These are phyloP conservation scores for Trichoderma afroharzianum DNA, from an alignment of 2,329 filamentous ascomycete genomes.

Conservation along the genomic window DNA sequence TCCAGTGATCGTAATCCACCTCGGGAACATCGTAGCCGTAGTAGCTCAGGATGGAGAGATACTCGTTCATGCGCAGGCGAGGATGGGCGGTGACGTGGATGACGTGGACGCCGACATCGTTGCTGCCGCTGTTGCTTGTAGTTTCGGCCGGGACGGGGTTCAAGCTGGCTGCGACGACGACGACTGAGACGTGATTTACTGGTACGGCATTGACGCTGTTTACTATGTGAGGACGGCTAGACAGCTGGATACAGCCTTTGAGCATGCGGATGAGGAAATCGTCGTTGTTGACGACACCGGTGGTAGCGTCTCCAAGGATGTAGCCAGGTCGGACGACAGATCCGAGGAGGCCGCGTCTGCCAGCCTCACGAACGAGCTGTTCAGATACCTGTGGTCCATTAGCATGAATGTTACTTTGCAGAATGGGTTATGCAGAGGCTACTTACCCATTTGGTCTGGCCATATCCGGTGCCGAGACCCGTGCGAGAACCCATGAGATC, in stretches of 20 bases:
- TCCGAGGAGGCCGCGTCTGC: conserved; percentile 69
- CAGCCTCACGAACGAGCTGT: conserved; percentile 72
- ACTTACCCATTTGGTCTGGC: conserved; percentile 60
- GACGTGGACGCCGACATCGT: conserved; percentile 40
- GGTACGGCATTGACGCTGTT: conserved; percentile 91
- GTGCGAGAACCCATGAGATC: conserved; percentile 70
- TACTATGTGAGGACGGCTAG: conserved; percentile 66
- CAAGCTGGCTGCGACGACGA: conserved; percentile 64
- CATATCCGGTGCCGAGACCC: conserved; percentile 82
- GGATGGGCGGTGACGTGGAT: conserved; percentile 79
- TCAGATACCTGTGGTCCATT: conserved; percentile 39
- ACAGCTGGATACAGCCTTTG: conserved; percentile 83
- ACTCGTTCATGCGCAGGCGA: conserved; percentile 65
- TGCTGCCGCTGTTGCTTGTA: not conserved
- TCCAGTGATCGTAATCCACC: conserved; percentile 58
- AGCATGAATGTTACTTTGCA: not conserved
- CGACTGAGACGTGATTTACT: conserved; percentile 67
- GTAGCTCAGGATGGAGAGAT: conserved; percentile 59
- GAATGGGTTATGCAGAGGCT: not conserved
- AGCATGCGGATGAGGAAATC: conserved; percentile 85
- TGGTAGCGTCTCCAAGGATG: conserved; percentile 68
- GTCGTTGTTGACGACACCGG: conserved; percentile 74
- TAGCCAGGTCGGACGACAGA: conserved; percentile 81
- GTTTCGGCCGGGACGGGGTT: conserved; percentile 2
- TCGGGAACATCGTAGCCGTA: conserved; percentile 74